Conservation (phyloP, 495 filamentous ascomycete genomes). For the Aspergillus avenaceus region DNA sequence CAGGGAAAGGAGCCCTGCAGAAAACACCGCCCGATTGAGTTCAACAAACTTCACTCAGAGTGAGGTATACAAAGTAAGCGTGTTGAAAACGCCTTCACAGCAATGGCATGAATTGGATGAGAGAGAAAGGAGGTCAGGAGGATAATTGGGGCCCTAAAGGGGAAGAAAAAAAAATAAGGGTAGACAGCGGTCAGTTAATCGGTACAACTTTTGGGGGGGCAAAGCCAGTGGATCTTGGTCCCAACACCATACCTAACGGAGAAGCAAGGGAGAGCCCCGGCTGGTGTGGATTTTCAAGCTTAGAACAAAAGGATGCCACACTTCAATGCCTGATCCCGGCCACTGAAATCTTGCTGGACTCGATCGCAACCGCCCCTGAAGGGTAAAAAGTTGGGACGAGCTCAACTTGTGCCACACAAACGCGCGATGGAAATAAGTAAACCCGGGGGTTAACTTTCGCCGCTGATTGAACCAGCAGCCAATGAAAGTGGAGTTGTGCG, state of each 20-base stretch:
- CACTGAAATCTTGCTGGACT: not conserved
- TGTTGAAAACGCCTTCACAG: not conserved
- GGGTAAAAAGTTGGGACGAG: not conserved
- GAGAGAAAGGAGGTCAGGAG: not conserved
- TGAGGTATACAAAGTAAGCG: not conserved
- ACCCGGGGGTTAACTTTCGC: not conserved
- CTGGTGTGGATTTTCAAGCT: not conserved
- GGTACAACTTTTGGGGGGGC: not conserved
- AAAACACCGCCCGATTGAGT: conserved; percentile 23
- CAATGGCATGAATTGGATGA: conserved; percentile 9
- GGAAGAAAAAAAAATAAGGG: not conserved
- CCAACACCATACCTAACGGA: not conserved
- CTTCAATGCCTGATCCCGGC: not conserved
- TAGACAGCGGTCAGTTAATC: conserved; percentile 8
- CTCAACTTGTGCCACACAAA: not conserved
- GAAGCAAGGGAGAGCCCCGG: not conserved
- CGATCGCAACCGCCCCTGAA: not conserved
- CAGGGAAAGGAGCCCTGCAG: conserved; percentile 27
- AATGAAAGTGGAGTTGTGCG: not conserved
- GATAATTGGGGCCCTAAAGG: conserved; percentile 2
- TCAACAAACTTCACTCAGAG: conserved; percentile 5
- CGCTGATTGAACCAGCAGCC: not conserved
- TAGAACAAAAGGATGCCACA: not conserved
- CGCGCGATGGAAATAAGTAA: not conserved
- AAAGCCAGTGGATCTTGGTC: not conserved